Percentiles rank a stretch among this genome's conserved stretches.
These are phyloP conservation scores for Sporothrix humicola DNA, from an alignment of 2,329 filamentous ascomycete species.

Conservation along the genomic window DNA sequence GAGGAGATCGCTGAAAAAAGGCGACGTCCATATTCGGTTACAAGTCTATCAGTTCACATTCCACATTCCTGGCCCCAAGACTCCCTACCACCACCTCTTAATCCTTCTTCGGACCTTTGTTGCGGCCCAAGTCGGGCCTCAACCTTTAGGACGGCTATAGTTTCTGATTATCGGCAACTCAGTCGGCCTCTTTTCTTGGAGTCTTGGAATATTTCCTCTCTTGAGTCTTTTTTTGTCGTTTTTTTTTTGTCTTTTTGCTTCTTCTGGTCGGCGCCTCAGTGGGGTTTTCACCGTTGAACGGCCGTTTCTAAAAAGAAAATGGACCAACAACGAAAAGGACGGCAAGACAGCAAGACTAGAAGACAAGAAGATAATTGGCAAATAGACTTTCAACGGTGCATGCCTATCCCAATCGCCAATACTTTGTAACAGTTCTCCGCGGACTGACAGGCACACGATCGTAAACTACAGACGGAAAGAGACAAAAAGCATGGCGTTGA, in stretches of 20 bases:
- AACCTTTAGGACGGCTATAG: neutral
- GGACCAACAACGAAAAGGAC: no score
- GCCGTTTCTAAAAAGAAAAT: neutral
- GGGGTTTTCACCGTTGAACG: neutral
- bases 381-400: neutral
- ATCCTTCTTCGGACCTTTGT: neutral
- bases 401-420: neutral
- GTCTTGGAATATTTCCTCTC: neutral
- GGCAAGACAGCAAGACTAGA: neutral
- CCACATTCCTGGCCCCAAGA: no score
- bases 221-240: neutral
- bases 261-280: neutral
- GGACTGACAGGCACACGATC: neutral
- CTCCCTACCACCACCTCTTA: neutral
- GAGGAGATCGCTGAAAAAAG: neutral
- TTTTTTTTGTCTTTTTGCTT: neutral
- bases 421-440: neutral
- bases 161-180: neutral
- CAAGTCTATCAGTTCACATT: neutral
- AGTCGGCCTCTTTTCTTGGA: neutral
- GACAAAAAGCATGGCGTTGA: no score
- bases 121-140: slow-evolving; percentile 15
- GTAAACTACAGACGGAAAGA: neutral
- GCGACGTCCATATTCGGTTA: slow-evolving; percentile 9
- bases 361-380: neutral